Base-by-base conservation (phyloP, 331 rosid species). In the Quercus tomentella region DNA sequence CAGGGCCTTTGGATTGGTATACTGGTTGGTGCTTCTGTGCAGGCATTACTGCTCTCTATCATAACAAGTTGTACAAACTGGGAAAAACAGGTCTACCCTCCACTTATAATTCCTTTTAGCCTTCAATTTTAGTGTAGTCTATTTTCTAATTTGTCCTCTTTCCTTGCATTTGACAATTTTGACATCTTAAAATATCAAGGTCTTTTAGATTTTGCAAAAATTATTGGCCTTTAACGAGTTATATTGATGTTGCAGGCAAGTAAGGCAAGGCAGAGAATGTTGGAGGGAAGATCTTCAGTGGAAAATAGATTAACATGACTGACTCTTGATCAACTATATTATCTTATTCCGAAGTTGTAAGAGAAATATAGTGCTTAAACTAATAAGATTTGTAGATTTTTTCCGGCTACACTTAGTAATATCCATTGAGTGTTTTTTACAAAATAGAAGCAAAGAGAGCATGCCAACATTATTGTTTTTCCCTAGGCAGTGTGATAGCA, bases 1-100 rank as follows among this genome's bases (percentile, higher is more conserved):
- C 88, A 73, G 77, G 97, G 97, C 18, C 86, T 93, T 28, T 93
- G 96, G 98, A 84, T 88, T 79, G 98, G 97, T 56, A 84, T 90
- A 77, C 56, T 66, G 25, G 72, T 45, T 23, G 97, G 97, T 75
- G 82, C 92, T 20, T 77, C 84, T n/a, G 67, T 89, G 55, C 96
- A 92, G 82, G 76, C 88, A 67, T 8, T 72, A 81, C 0, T 89
- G 72, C 82, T 87, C 9, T 65, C 76, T 73, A 31, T 85, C 83
- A 83, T 92, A 66, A 86, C 92, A 41, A 62, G 81, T 37, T 81
- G 76, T 49, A 87, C 91, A 52, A 68, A 90, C 57, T 93, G 97
- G 97, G 84, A 87, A 79, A 78, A 88, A 35, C 88, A 89, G 97
- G 97, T 93, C 35, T 65, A 63, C 4, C 35, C 67, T 86, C 61